Conservation (phyloP, 371 early-diverging fungal species). For the Haplosporangium sp. region DNA sequence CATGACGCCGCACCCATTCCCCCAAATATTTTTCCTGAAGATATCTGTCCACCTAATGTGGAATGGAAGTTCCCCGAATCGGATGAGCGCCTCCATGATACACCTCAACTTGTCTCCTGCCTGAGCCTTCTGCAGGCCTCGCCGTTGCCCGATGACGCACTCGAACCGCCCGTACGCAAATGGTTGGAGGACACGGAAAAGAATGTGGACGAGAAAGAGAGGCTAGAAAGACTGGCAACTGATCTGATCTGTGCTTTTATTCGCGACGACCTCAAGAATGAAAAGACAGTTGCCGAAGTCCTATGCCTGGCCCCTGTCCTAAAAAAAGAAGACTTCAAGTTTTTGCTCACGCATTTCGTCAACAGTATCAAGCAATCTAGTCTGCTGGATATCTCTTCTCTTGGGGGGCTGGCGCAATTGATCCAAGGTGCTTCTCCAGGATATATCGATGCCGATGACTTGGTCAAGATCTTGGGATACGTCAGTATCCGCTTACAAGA, state of each 20-base stretch:
- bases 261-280: not conserved
- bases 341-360: not conserved
- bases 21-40: no score
- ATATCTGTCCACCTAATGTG: no score
- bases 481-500: not conserved
- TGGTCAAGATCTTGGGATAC: not conserved
- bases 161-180: no score
- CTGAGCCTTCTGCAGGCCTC: no score
- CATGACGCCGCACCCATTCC: no score
- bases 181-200: not conserved
- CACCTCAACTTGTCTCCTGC: no score
- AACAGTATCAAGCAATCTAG: conserved; percentile 4
- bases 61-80: no score
- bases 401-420: conserved; percentile 3
- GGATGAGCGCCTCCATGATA: no score
- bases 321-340: not conserved
- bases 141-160: no score
- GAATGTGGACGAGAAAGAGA: not conserved
- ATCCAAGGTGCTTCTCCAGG: conserved; percentile 1
- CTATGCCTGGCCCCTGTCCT: not conserved
- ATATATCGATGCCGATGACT: conserved; percentile 4
- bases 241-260: not conserved
- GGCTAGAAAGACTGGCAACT: not conserved
- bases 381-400: not conserved
- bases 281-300: not conserved